Base-by-base conservation (phyloP, 139 green algal genomes). In the Closterium sp. region DNA sequence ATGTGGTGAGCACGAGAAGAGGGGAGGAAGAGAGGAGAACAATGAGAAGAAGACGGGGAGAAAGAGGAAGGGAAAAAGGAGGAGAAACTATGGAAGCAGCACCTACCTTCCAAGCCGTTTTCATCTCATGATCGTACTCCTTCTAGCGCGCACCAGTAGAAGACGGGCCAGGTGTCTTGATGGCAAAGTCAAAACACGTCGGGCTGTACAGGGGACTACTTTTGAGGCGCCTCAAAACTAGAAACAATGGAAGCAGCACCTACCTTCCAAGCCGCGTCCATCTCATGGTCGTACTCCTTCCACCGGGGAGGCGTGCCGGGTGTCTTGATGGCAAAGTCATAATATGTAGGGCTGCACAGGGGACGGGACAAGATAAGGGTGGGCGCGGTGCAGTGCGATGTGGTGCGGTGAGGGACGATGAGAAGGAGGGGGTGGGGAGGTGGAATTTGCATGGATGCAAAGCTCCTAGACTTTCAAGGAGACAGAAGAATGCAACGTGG, bases 301-400 rank as follows among this genome's bases (percentile, higher is more conserved):
- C 97, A 99, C 85, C 97, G 94, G 31, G 95, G 90, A 22, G 97
- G 96, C 1, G 97, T 88, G 86, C 90, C 30, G 29, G 97, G 97
- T 4, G 97, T 99, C 86, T 97, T 95, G 91, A 99, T 99, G 93
- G 94, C 97, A 94, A 99, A 98, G 93, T 99, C 97, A 87, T 96
- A 98, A 1, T 28, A n/a, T 28, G 87, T 90, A n/a, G 30, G 28
- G 87, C 87, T 90, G 87, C 5, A 24, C 5, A 79, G 5, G 62
- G 62, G 10, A 79, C 17, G 62, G 62, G 62, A 13, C 19, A 13
- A 79, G 62, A 13, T 79, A 13, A 79, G 19, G 62, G 62, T 79
- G 62, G 62, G 62, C n/a, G n/a, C n/a, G n/a, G n/a, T n/a, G n/a
- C n/a, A n/a, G 42, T 5, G 42, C 5, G 42, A 7, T 27, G 62